Evolutionary conservation across 495 filamentous ascomycete genomes (phyloP), one percentile per base, ranked within the genome.

Genomic region (Beverwykella pulmonaria): DNA sequence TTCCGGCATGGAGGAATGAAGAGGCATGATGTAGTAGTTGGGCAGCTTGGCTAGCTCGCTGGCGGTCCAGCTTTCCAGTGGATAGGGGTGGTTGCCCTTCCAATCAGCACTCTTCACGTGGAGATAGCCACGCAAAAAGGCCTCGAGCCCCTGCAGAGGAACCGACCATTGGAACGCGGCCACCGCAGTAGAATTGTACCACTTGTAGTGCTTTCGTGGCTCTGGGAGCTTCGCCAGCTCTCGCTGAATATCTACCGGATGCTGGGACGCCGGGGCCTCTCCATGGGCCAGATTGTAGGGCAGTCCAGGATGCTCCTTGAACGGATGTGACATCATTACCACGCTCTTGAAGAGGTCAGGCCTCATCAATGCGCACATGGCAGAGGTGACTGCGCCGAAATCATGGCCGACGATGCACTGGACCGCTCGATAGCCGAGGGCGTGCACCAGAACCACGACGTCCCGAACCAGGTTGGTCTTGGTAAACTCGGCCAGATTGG

Each of bases 11-110:
- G 79, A 81, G 41, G 75, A 73, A 23, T 83, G 69, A 1, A 82
- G 69, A 1, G 79, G 82, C 88, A 91, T 90, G 53, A 89, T 82
- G 74, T 91, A 90, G 74, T 90, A 90, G 39, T 83, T 79, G 17
- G 88, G 88, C 78, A 90, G 78, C 59, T 80, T 78, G 6, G 78
- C 79, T 14, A 90, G 67, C 44, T 86, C 81, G 17, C 70, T 70
- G 1, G 86, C 86, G 20, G 74, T 77, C 86, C 87, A 88, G 7
- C 65, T 78, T 22, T 73, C 61, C 34, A 91, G 71, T 4, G 82
- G 81, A 61, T 70, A 77, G 0, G 86, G 85, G 17, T 78, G 61
- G 69, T 89, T 89, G 6, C 71, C 69, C 1, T 69, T 71, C 83
- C 84, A 89, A 44, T 83, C 83, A 14, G 81, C 88, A 65, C 82